A percentile compares a stretch with the other conserved stretches of the same genome.
phyloP scores from a whole-genome alignment of 257 asterid species.

The Lavandula angustifolia region DNA sequence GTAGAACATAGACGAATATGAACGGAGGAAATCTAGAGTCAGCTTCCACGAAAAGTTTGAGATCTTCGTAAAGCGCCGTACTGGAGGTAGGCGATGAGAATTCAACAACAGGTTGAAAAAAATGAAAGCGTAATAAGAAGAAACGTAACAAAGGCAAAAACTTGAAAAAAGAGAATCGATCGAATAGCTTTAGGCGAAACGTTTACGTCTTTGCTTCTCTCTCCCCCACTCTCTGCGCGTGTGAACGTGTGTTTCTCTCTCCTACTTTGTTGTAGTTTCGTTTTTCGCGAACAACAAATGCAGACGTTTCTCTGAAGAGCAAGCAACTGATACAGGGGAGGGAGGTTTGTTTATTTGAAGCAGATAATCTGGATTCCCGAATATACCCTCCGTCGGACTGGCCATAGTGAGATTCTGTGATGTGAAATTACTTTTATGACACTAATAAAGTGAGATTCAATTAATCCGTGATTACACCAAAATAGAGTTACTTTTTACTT shows the following conservation, averaged over 20 bases:
- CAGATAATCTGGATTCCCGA: conserved; percentile 13
- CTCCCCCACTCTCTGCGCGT: too few species aligned
- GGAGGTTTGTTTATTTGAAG: conserved; percentile 34
- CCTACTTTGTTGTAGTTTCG: too few species aligned
- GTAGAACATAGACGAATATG: too few species aligned
- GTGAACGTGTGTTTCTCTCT: too few species aligned
- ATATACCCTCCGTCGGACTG: conserved; percentile 29
- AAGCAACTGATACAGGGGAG: background rate
- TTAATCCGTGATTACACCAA: too few species aligned
- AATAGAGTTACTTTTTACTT: too few species aligned
- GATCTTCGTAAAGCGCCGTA: background rate
- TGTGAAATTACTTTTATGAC: too few species aligned
- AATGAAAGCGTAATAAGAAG: background rate
- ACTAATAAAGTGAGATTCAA: too few species aligned
- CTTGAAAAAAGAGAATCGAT: conserved; percentile 6
- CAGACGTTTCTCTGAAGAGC: conserved; percentile 23
- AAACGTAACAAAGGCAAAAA: background rate
- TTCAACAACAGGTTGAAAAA: conserved; percentile 3
- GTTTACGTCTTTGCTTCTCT: background rate
- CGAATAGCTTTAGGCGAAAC: conserved; percentile 13
- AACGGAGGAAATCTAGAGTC: too few species aligned
- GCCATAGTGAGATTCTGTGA: background rate
- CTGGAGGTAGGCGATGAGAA: background rate
- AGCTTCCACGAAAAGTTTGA: background rate
- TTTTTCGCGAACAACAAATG: background rate